A percentile compares a stretch with the other conserved stretches of the same genome.
phyloP scores from a whole-genome alignment of 2,329 filamentous ascomycete species.

The Trichoderma sp. region DNA sequence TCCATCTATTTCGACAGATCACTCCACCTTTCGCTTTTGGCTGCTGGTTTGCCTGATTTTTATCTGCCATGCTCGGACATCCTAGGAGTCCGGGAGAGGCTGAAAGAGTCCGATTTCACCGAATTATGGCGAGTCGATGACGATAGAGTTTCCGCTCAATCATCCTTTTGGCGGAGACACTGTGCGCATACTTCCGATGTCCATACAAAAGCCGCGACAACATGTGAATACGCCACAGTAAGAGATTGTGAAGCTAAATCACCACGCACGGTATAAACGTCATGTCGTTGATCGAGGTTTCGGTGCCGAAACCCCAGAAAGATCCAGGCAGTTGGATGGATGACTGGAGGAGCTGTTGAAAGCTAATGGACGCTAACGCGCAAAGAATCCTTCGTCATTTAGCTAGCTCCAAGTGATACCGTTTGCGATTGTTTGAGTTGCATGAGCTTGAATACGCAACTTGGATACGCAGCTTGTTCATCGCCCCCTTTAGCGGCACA shows the following conservation, averaged over 20 bases:
- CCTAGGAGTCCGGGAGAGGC: not conserved
- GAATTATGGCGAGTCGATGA: constrained; percentile 13
- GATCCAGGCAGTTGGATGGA: not conserved
- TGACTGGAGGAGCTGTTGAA: not conserved
- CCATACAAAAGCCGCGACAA: not conserved
- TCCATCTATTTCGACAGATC: not conserved
- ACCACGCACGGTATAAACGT: not conserved
- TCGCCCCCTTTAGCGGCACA: not conserved
- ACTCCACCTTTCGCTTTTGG: not conserved
- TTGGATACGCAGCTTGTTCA: not conserved
- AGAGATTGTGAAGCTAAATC: not conserved
- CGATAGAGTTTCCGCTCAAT: constrained; percentile 12
- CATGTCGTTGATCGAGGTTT: not conserved
- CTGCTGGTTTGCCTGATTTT: not conserved
- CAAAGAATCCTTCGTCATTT: not conserved
- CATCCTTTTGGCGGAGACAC: constrained; percentile 6
- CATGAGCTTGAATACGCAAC: not conserved
- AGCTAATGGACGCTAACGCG: not conserved
- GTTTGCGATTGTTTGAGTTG: not conserved
- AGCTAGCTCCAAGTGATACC: not conserved
- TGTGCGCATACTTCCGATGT: not conserved
- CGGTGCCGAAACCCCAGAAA: not conserved
- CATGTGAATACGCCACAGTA: not conserved
- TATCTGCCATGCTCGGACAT: constrained; percentile 1
- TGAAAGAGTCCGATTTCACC: constrained; percentile 10